Percentiles rank a stretch among this genome's conserved stretches.
phyloP scores from a whole-genome alignment of 2,329 filamentous ascomycete genomes.

The Stachybotrys chlorohalonatus region DNA sequence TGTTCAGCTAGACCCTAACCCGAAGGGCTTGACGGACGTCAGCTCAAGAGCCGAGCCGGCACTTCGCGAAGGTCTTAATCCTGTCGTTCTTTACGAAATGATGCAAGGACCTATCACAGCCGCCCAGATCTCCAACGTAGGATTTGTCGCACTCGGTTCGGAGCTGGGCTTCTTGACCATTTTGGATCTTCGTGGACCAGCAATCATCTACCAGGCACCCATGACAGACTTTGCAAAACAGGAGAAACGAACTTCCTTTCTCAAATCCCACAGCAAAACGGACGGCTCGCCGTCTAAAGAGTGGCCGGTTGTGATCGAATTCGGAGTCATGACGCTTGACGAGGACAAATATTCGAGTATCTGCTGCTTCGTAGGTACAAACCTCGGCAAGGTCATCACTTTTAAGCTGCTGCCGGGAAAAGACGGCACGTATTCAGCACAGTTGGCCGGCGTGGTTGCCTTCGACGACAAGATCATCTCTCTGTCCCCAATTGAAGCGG shows the following conservation, averaged over 20 bases:
- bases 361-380: slow-evolving; percentile 83
- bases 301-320: slow-evolving; percentile 76
- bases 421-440: slow-evolving; percentile 58
- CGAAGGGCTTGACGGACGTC: slow-evolving; percentile 68
- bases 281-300: slow-evolving; percentile 43
- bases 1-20: slow-evolving; percentile 44
- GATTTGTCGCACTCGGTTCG: slow-evolving; percentile 82
- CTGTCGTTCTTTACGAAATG: slow-evolving; percentile 73
- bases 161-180: slow-evolving; percentile 73
- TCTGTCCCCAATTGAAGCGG: slow-evolving; percentile 70
- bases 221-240: slow-evolving; percentile 65
- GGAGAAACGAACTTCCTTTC: slow-evolving; percentile 69
- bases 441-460: slow-evolving; percentile 57
- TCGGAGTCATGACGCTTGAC: slow-evolving; percentile 87
- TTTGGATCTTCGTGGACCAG: slow-evolving; percentile 80
- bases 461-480: slow-evolving; percentile 64
- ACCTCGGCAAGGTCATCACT: slow-evolving; percentile 71
- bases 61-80: slow-evolving; percentile 73
- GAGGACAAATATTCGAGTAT: slow-evolving; percentile 96
- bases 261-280: slow-evolving; percentile 31
- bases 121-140: slow-evolving; percentile 79
- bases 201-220: slow-evolving; percentile 68
- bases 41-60: slow-evolving; percentile 59
- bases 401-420: slow-evolving; percentile 81
- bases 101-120: slow-evolving; percentile 73